These are phyloP conservation scores for Pythium scleroteichum DNA, from an alignment of 352 stramenopile species.

Conservation along the genomic window DNA sequence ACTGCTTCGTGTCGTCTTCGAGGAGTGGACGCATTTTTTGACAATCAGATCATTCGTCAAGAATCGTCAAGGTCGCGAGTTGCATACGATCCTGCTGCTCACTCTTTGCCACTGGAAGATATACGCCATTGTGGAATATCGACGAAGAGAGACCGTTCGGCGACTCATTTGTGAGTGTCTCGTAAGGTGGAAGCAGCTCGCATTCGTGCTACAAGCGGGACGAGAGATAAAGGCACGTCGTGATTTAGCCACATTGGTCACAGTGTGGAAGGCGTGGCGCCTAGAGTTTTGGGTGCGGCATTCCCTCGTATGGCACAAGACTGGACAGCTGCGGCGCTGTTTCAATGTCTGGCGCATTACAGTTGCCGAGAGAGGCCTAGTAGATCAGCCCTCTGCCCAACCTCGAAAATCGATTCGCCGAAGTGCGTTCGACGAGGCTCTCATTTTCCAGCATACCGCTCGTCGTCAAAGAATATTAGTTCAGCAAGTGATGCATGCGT, in stretches of 20 bases:
- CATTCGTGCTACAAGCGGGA: neutral
- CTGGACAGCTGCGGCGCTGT: neutral
- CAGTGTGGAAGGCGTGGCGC: slow-evolving; percentile 17
- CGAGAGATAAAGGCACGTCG: neutral
- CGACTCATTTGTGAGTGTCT: neutral
- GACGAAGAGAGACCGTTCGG: neutral
- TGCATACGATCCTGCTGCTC: neutral
- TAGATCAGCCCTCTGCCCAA: neutral
- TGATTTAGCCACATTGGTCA: neutral
- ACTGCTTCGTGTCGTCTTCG: neutral
- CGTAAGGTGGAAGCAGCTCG: neutral
- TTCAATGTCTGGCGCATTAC: slow-evolving; percentile 12
- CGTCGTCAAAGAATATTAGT: slow-evolving; percentile 1
- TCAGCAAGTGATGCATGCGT: slow-evolving; percentile 11
- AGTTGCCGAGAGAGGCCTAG: no score
- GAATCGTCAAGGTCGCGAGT: slow-evolving; percentile 2
- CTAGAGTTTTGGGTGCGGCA: slow-evolving; percentile 26
- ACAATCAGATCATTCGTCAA: slow-evolving; percentile 15
- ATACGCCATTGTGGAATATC: neutral
- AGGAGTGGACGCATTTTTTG: slow-evolving; percentile 19
- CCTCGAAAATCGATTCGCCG: no score
- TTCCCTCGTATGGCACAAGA: neutral
- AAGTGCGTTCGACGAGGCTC: slow-evolving; percentile 18
- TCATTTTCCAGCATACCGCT: slow-evolving; percentile 11
- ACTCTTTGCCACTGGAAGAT: slow-evolving; percentile 11